Evolutionary conservation across 2,329 filamentous ascomycete species (phyloP).

Genomic region (Alternaria alternata): DNA sequence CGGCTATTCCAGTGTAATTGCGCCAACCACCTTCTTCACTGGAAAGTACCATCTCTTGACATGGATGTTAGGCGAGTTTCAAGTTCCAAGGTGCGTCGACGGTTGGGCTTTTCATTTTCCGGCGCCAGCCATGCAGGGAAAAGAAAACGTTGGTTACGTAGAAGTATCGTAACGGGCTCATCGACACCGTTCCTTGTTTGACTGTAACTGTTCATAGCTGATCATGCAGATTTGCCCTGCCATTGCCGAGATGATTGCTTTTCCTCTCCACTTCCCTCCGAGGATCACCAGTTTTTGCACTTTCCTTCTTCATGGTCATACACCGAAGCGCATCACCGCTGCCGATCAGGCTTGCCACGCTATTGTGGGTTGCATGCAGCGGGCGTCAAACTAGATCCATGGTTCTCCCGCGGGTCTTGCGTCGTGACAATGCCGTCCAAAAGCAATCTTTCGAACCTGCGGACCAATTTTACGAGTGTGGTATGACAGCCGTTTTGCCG

Average conservation of each 20-base stretch:
- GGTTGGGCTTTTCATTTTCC: not conserved
- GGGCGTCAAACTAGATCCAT: conserved; percentile 9
- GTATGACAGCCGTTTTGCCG: conserved; percentile 1
- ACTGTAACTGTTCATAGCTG: conserved; percentile 1
- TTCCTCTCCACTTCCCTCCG: not conserved
- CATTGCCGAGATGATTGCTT: conserved; percentile 5
- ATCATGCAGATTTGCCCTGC: conserved; percentile 3
- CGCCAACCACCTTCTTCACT: not conserved
- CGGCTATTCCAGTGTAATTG: conserved; percentile 16
- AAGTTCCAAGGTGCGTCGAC: not conserved
- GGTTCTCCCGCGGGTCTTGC: conserved; percentile 2
- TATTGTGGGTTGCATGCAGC: conserved; percentile 6
- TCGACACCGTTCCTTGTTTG: not conserved
- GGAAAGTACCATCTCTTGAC: not conserved
- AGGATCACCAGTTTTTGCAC: not conserved
- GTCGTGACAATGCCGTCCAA: not conserved
- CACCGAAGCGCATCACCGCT: conserved; percentile 9
- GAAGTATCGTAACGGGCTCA: not conserved
- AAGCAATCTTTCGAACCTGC: not conserved
- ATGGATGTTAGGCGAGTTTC: conserved; percentile 8
- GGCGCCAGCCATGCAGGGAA: not conserved
- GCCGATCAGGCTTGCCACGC: conserved; percentile 10
- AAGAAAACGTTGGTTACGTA: not conserved
- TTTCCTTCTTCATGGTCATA: not conserved
- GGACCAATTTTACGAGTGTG: not conserved